Evolutionary conservation across 306 rosid species (phyloP), one percentile per base, ranked within the genome.

Genomic region (Acacia acuminata): DNA sequence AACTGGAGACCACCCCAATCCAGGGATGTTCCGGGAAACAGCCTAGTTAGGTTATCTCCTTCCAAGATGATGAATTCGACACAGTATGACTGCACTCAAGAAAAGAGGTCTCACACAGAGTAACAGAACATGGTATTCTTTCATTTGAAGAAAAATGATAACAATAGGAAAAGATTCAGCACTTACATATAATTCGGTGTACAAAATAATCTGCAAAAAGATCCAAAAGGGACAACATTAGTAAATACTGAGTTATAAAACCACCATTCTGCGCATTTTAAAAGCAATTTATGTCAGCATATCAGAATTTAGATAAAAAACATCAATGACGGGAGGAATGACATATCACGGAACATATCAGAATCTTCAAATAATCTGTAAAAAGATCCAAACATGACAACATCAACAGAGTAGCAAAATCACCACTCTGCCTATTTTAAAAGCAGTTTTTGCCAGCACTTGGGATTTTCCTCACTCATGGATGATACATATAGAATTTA

Each of bases 151-250:
- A 82, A n/a, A 27, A 58, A 73, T 43, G 20, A 40, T 69, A 64
- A 58, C 55, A 77, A 81, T 15, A 34, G 43, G 80, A 43, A 42
- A 56, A 72, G 76, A 82, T 63, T 63, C 51, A 71, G 72, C 65
- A 89, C 98, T 92, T 87, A 94, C 98, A 67, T 93, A 93, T 88
- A 94, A 83, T 83, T 93, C 97, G n/a, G 76, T 67, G 71, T 94
- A 94, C 82, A 94, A 78, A 82, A 90, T 20, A 70, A 94, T 87
- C 98, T 94, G 98, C 88, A 84, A 78, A 83, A 73, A 71, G 61
- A 81, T 68, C 47, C 76, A 81, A 78, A 82, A 77, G 45, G 48
- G 36, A n/a, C 22, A 81, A 24, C 40, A 85, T 81, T 22, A 87
- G 88, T 73, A 81, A 82, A 71, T 48, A 38, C 17, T 9, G 79